Percentiles rank a stretch among this genome's conserved stretches.
phyloP scores from a whole-genome alignment of 1,284 basidiomycete species.

The Quambalaria eucalypti region DNA sequence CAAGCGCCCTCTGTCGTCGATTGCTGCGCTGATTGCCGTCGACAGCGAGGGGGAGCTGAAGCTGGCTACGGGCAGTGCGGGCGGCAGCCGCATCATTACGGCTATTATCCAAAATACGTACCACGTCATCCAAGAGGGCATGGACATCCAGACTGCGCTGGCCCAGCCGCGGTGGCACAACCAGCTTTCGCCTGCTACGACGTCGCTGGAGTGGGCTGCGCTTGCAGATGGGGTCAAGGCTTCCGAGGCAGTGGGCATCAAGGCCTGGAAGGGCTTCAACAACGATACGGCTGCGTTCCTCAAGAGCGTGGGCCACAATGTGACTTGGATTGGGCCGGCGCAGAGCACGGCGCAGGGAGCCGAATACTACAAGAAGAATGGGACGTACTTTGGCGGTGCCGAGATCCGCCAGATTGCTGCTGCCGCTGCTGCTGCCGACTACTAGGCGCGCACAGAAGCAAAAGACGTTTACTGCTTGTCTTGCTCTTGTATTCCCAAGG shows the following conservation, averaged over 20 bases:
- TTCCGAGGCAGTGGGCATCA: constrained; percentile 2
- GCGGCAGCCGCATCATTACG: constrained; percentile 50
- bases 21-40: constrained; percentile 48
- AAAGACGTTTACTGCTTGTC: neutral
- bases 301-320: constrained; percentile 41
- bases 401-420: constrained; percentile 36
- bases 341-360: constrained; percentile 31
- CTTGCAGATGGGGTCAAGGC: neutral
- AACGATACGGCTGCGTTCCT: constrained; percentile 47
- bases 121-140: constrained; percentile 24
- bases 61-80: constrained; percentile 48
- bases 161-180: constrained; percentile 50
- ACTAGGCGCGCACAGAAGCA: neutral
- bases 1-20: constrained; percentile 49
- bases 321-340: constrained; percentile 27
- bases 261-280: constrained; percentile 38
- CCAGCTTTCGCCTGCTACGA: constrained; percentile 44
- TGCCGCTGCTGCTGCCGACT: constrained; percentile 26
- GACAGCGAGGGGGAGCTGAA: constrained; percentile 42
- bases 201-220: constrained; percentile 43
- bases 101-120: constrained; percentile 47
- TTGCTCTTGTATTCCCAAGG: no score
- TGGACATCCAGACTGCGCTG: constrained; percentile 19
- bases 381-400: constrained; percentile 20
- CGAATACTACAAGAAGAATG: constrained; percentile 19